Base-by-base conservation (phyloP, 2,329 filamentous ascomycete genomes). In the Fusarium sp. region DNA sequence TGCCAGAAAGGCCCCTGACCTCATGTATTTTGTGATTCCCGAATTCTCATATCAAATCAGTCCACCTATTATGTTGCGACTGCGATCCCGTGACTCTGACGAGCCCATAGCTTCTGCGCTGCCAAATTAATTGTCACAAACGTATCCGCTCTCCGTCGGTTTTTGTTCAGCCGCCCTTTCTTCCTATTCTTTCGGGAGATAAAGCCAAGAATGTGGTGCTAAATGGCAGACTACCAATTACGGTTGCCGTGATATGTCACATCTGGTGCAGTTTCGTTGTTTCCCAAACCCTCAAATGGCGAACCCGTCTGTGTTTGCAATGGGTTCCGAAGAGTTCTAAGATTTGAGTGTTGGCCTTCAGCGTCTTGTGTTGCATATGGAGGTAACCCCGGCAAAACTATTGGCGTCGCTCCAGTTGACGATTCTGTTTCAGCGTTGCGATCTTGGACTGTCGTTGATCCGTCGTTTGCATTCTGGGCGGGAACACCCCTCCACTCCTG, bases 321-420 rank as follows among this genome's bases (percentile, higher is more conserved):
- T 33, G 68, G 62, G 31, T 63, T 74, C 20, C 57, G 53, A 56
- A 73, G 59, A 22, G 67, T 54, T 27, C 62, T 50, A 7, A 62
- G 35, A 18, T 55, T 47, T 9, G 57, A 38, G 38, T 52, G 22
- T 38, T 61, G 70, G 33, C 53, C 60, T n/a, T 50, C 42, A 9
- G 31, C 50, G 10, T 45, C 65, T 27, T 45, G 52, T 38, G 61
- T 50, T 31, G 56, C 59, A 53, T 69, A 75, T 25, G 47, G 63
- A 14, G 71, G 65, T 25, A 72, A 45, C 27, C 60, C 66, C 35
- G 73, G 71, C 29, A 72, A 71, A 31, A 67, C 54, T 25, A 55
- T 59, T 15, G 71, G 71, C 39, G 67, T 55, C 15, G 49, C 38
- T 31, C 44, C 61, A n/a, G 58, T 46, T 22, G 61, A 36, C n/a